These are phyloP conservation scores for Alternaria solani DNA, from an alignment of 2,329 filamentous ascomycete species.

Conservation along the genomic window DNA sequence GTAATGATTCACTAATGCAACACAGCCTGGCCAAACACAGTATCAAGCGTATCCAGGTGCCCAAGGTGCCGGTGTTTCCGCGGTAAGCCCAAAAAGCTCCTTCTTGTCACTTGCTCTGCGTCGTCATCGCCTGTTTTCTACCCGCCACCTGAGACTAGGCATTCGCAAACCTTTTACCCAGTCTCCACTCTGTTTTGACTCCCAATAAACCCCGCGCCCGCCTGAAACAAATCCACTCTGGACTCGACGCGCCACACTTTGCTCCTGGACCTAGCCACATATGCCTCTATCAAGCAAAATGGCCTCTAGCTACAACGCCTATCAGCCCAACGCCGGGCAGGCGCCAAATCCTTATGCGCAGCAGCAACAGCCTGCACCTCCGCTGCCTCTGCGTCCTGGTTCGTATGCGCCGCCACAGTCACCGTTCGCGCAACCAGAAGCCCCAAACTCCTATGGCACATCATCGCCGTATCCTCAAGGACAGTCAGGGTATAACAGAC, in stretches of 20 bases:
- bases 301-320: slow-evolving; percentile 40
- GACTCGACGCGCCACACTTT: slow-evolving; percentile 20
- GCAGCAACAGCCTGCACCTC: slow-evolving; percentile 36
- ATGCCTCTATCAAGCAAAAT: slow-evolving; percentile 42
- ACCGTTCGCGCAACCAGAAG: slow-evolving; percentile 51
- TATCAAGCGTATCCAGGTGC: slow-evolving; percentile 67
- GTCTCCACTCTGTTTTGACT: slow-evolving; percentile 37
- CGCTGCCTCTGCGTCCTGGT: slow-evolving; percentile 47
- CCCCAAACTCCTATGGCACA: slow-evolving; percentile 49
- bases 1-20: slow-evolving; percentile 33
- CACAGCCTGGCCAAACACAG: slow-evolving; percentile 56
- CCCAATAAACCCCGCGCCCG: slow-evolving; percentile 29
- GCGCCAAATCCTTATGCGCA: slow-evolving; percentile 41
- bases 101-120: slow-evolving; percentile 40
- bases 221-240: slow-evolving; percentile 13
- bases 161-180: slow-evolving; percentile 22
- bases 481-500: slow-evolving; percentile 46
- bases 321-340: slow-evolving; percentile 39
- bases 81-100: slow-evolving; percentile 43
- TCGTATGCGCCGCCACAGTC: slow-evolving; percentile 52
- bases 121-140: slow-evolving; percentile 40
- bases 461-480: slow-evolving; percentile 49
- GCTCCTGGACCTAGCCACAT: slow-evolving; percentile 28
- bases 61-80: slow-evolving; percentile 53
- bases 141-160: slow-evolving; percentile 34